Evolutionary conservation across 116 monocot genomes (phyloP).

Genomic region (Posidonia oceanica): DNA sequence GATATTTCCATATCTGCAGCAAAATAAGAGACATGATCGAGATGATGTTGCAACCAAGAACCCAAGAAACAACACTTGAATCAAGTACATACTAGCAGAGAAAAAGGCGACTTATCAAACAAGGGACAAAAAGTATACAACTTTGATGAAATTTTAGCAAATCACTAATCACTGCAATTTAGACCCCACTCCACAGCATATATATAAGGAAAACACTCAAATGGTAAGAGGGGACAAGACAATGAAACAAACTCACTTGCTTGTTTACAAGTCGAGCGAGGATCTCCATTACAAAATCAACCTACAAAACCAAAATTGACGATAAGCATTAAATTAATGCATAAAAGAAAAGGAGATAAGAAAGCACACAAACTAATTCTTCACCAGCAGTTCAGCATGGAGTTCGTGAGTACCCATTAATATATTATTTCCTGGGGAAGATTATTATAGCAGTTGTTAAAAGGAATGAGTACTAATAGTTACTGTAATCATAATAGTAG

Average conservation of each 20-base stretch:
- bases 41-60: neutral
- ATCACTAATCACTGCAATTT: neutral
- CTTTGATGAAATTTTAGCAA: no score
- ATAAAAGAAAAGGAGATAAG: neutral
- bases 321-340: neutral
- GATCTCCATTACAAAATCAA: conserved; percentile 97
- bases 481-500: no score
- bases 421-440: no score
- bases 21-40: conserved; percentile 3
- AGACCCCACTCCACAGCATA: neutral
- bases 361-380: neutral
- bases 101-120: no score
- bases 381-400: neutral
- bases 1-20: conserved; percentile 92
- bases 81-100: neutral
- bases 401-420: no score
- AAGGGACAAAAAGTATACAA: no score
- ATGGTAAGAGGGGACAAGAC: neutral
- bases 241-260: conserved; percentile 36
- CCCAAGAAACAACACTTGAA: neutral
- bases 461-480: no score
- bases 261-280: conserved; percentile 85
- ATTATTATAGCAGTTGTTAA: no score
- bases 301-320: conserved; percentile 20
- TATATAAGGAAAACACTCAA: neutral